Evolutionary conservation across 2,329 filamentous ascomycete genomes (phyloP).

Genomic region (Sporothrix euskadiensis): DNA sequence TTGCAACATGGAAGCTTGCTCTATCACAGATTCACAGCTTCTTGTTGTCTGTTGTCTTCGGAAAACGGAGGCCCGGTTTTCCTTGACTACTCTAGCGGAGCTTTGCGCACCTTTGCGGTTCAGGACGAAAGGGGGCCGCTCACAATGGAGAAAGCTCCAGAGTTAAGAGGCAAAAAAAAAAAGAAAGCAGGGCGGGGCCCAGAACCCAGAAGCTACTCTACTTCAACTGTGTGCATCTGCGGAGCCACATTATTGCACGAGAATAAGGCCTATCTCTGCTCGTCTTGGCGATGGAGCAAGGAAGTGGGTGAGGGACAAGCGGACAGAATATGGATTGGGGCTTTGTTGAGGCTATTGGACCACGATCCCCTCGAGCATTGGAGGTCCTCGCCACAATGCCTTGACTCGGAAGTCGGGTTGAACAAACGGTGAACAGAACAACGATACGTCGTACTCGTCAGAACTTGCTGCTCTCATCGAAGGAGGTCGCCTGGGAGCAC

Average conservation of each 20-base stretch:
- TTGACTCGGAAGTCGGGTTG: not conserved
- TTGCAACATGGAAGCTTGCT: not conserved
- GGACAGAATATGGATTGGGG: not conserved
- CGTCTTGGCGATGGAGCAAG: constrained; percentile 21
- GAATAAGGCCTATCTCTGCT: not conserved
- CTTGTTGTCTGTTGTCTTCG: not conserved
- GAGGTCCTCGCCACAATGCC: too few relatives aligned
- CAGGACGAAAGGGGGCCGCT: constrained; percentile 1
- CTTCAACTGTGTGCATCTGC: not conserved
- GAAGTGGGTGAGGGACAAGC: not conserved
- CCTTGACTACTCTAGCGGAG: too few relatives aligned
- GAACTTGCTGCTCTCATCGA: not conserved
- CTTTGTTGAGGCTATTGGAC: too few relatives aligned
- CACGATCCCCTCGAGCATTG: too few relatives aligned
- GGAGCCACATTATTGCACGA: constrained; percentile 10
- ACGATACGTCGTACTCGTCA: too few relatives aligned
- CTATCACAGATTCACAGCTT: not conserved
- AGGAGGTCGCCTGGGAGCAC: not conserved
- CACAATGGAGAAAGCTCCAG: not conserved
- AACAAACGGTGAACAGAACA: too few relatives aligned
- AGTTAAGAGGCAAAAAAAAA: not conserved
- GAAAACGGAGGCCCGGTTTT: constrained; percentile 19
- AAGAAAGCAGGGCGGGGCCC: not conserved
- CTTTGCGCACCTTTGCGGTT: constrained; percentile 7
- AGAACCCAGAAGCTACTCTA: not conserved